phyloP scores from a whole-genome alignment of 768 basidiomycete genomes.

The Suillus tomentosus region DNA sequence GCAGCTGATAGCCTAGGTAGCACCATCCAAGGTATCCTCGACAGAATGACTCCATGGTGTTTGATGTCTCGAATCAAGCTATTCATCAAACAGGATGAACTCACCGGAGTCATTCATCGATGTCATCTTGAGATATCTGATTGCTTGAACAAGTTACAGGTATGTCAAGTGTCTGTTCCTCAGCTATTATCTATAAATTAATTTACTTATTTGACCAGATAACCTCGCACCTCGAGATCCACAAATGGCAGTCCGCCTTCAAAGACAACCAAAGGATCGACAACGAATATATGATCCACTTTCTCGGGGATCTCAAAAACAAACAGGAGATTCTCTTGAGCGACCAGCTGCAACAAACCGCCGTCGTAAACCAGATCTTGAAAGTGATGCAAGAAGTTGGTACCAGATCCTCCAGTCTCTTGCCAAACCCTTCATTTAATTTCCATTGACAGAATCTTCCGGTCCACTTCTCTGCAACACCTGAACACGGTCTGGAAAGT shows the following conservation, averaged over 20 bases:
- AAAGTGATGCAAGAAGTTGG: slow-evolving; percentile 50
- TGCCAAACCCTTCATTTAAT: not conserved
- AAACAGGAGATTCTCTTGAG: slow-evolving; percentile 38
- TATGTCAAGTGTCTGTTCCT: slow-evolving; percentile 17
- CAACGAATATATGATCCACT: slow-evolving; percentile 43
- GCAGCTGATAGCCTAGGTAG: slow-evolving; percentile 17
- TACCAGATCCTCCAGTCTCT: not conserved
- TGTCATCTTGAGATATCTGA: slow-evolving; percentile 49
- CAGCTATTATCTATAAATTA: not conserved
- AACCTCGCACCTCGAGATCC: slow-evolving; percentile 46
- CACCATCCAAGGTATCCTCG: slow-evolving; percentile 38
- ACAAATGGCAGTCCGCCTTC: slow-evolving; percentile 51
- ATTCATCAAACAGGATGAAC: slow-evolving; percentile 47
- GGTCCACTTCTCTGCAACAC: slow-evolving; percentile 14
- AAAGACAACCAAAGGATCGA: slow-evolving; percentile 41
- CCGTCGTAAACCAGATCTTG: slow-evolving; percentile 47
- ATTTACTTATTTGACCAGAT: slow-evolving; percentile 36
- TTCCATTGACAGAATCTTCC: slow-evolving; percentile 28
- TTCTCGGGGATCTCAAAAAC: slow-evolving; percentile 47
- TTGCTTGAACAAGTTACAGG: slow-evolving; percentile 51
- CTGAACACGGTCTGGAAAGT: slow-evolving; percentile 44
- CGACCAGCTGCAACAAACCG: slow-evolving; percentile 33
- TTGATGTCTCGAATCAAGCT: slow-evolving; percentile 41
- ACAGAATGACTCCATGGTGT: slow-evolving; percentile 46
- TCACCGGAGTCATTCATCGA: slow-evolving; percentile 45